Percentiles rank a stretch among this genome's conserved stretches.
phyloP scores from a whole-genome alignment of 208 protist species.

The Crithidia thermophila region DNA sequence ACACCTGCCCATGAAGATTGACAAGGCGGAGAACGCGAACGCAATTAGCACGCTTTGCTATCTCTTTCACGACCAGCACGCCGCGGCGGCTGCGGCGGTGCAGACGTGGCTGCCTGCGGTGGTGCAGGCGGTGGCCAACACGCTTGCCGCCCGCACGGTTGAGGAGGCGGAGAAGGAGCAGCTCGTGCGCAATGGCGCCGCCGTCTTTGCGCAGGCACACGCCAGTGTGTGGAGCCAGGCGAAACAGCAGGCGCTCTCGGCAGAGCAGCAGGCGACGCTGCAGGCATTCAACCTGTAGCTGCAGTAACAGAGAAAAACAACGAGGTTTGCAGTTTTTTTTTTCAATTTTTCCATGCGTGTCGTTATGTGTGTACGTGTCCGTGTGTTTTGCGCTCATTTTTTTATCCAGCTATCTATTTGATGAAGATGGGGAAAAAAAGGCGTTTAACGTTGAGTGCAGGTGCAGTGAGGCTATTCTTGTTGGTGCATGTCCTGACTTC shows the following conservation, averaged over 20 bases:
- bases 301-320: background rate
- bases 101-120: slow-evolving; percentile 42
- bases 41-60: slow-evolving; percentile 54
- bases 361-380: no score
- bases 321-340: background rate
- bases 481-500: no score
- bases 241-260: slow-evolving; percentile 28
- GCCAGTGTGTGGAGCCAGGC: slow-evolving; percentile 40
- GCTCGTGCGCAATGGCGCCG: slow-evolving; percentile 41
- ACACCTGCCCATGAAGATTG: slow-evolving; percentile 75
- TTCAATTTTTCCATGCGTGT: slow-evolving; percentile 10
- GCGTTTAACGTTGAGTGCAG: no score
- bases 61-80: slow-evolving; percentile 31
- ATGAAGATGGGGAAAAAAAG: no score
- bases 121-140: slow-evolving; percentile 39
- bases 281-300: slow-evolving; percentile 33
- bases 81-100: slow-evolving; percentile 24
- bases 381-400: no score
- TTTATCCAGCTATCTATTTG: no score
- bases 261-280: slow-evolving; percentile 43
- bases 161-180: slow-evolving; percentile 54
- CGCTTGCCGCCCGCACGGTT: slow-evolving; percentile 51
- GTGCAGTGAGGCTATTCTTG: no score
- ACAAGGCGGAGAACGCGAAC: slow-evolving; percentile 80
- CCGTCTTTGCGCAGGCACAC: slow-evolving; percentile 32